These are phyloP conservation scores for Gracilaria gracilis DNA, from an alignment of 23 red algal genomes.

Conservation along the genomic window DNA sequence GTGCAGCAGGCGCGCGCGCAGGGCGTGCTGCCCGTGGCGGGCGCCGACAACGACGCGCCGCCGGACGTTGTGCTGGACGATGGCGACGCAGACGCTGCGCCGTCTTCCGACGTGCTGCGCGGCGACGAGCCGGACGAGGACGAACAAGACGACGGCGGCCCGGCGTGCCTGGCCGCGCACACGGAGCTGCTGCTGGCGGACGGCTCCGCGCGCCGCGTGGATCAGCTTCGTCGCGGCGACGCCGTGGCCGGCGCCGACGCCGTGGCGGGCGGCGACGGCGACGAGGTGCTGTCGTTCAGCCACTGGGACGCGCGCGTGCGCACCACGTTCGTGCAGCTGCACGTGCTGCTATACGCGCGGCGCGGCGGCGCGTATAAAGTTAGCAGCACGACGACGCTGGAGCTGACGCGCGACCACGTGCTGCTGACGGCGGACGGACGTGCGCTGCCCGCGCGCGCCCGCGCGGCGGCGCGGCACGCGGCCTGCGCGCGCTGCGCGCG, in stretches of 20 bases:
- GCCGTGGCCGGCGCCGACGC: constrained; percentile 7
- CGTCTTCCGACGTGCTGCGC: background rate
- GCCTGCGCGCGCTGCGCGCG: constrained; percentile 6
- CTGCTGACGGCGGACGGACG: background rate
- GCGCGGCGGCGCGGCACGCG: background rate
- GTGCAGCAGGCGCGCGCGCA: background rate
- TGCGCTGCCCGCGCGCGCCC: background rate
- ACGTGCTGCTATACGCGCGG: background rate
- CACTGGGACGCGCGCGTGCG: background rate
- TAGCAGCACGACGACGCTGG: no score
- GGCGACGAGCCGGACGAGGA: background rate
- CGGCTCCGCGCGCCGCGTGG: no score
- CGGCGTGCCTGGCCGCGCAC: constrained; percentile 32
- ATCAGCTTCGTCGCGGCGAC: background rate
- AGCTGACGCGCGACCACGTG: background rate
- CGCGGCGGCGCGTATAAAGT: no score
- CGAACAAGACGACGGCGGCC: constrained; percentile 17
- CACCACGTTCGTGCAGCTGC: background rate
- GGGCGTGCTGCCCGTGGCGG: background rate
- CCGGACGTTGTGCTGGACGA: background rate
- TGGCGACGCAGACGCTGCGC: background rate
- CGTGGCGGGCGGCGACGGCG: background rate
- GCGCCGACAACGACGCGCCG: background rate
- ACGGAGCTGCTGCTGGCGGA: constrained; percentile 8
- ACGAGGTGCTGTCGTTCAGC: background rate